phyloP scores from a whole-genome alignment of 2,329 filamentous ascomycete genomes.

The Apiospora koreana region DNA sequence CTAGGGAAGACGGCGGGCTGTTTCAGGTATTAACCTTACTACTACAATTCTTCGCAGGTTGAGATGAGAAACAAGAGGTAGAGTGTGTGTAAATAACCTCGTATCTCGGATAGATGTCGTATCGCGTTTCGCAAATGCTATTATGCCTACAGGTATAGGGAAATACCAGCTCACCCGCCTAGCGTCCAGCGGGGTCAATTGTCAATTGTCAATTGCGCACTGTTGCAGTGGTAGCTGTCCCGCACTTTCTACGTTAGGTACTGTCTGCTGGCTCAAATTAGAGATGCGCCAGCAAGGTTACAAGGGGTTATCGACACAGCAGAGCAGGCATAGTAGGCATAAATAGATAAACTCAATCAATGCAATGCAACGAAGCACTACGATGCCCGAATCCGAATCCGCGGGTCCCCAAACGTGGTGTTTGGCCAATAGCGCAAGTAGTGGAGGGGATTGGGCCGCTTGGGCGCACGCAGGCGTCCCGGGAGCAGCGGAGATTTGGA shows the following conservation, averaged over 20 bases:
- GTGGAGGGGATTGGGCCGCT: not conserved
- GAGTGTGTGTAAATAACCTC: not conserved
- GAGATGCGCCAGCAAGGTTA: not conserved
- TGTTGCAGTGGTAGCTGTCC: not conserved
- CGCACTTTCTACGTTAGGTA: not conserved
- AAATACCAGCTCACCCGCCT: not conserved
- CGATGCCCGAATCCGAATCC: not conserved
- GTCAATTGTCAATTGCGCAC: conserved; percentile 5
- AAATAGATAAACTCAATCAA: not conserved
- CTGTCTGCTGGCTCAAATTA: not conserved
- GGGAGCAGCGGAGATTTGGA: conserved; percentile 5
- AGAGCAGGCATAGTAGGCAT: not conserved
- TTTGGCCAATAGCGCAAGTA: not conserved
- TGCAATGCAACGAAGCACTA: not conserved
- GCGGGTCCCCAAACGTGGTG: not conserved
- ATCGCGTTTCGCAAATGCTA: not conserved
- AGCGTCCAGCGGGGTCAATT: not conserved
- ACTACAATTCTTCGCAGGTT: not conserved
- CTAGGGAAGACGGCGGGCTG: not conserved
- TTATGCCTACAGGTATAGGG: not conserved
- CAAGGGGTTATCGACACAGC: not conserved
- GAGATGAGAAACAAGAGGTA: not conserved
- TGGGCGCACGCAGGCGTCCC: not conserved
- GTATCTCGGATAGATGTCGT: conserved; percentile 5
- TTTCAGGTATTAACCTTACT: not conserved